These are phyloP conservation scores for Herpetomonas samuelpessoai DNA, from an alignment of 208 protist species.

Conservation along the genomic window DNA sequence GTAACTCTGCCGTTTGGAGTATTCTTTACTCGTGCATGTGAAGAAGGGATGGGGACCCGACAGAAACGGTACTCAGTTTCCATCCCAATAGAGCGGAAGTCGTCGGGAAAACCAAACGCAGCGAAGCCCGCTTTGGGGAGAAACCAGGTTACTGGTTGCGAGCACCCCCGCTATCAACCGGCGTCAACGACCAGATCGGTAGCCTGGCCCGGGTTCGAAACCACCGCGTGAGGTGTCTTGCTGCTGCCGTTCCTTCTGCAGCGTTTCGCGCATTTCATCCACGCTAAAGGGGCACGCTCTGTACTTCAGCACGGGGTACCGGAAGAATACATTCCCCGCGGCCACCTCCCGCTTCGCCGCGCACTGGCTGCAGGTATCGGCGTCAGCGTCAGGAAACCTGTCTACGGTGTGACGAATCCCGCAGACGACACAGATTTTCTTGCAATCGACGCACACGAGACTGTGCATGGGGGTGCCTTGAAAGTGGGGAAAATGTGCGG, in stretches of 20 bases:
- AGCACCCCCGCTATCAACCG: too few species aligned
- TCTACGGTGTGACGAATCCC: slow-evolving; percentile 48
- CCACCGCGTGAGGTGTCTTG: too few species aligned
- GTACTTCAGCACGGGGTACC: slow-evolving; percentile 88
- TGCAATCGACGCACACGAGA: slow-evolving; percentile 73
- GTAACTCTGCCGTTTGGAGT: too few species aligned
- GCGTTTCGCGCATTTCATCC: slow-evolving; percentile 69
- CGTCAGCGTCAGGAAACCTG: slow-evolving; percentile 39
- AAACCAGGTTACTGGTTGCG: too few species aligned
- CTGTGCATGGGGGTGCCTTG: slow-evolving; percentile 38
- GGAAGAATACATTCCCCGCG: slow-evolving; percentile 83
- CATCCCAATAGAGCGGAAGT: too few species aligned
- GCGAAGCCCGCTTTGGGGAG: too few species aligned
- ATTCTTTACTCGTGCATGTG: too few species aligned
- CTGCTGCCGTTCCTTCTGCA: slow-evolving; percentile 30
- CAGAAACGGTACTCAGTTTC: too few species aligned
- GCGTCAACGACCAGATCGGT: too few species aligned
- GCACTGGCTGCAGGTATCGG: slow-evolving; percentile 63
- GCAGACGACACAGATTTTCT: slow-evolving; percentile 68
- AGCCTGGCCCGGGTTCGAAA: too few species aligned
- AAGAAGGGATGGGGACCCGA: too few species aligned
- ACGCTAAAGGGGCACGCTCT: slow-evolving; percentile 80
- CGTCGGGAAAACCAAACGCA: too few species aligned
- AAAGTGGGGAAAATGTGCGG: slow-evolving; percentile 59
- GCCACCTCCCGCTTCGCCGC: slow-evolving; percentile 73